Conservation (phyloP, 1,284 basidiomycete genomes). For the Tilletia setariae region DNA sequence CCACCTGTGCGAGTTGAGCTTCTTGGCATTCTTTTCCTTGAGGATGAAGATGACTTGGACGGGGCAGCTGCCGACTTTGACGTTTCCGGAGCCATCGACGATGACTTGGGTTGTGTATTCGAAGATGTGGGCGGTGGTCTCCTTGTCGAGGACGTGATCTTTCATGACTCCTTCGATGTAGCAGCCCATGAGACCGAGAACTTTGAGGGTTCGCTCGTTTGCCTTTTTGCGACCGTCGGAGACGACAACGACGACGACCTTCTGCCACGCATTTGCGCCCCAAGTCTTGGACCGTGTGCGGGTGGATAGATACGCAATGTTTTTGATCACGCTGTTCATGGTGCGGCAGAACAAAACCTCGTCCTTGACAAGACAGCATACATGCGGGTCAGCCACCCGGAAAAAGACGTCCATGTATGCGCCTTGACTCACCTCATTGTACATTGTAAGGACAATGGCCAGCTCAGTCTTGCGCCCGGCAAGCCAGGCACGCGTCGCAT, state of each 20-base stretch:
- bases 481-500: slow-evolving; percentile 21
- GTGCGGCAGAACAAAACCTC: slow-evolving; percentile 20
- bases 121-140: slow-evolving; percentile 25
- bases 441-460: slow-evolving; percentile 24
- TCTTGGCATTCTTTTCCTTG: slow-evolving; percentile 36
- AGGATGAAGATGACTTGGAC: slow-evolving; percentile 28
- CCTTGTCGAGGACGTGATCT: slow-evolving; percentile 24
- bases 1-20: slow-evolving; percentile 46
- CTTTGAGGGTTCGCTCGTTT: slow-evolving; percentile 22
- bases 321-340: slow-evolving; percentile 24
- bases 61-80: slow-evolving; percentile 21
- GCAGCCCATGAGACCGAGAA: slow-evolving; percentile 22
- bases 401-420: no score
- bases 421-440: slow-evolving; percentile 22
- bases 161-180: slow-evolving; percentile 21
- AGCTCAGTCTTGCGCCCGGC: slow-evolving; percentile 24
- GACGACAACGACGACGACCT: slow-evolving; percentile 25
- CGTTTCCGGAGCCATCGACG: slow-evolving; percentile 19
- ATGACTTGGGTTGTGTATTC: slow-evolving; percentile 26
- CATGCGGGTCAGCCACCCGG: neutral
- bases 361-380: neutral
- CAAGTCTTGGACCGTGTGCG: slow-evolving; percentile 24
- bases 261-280: slow-evolving; percentile 25
- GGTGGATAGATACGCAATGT: slow-evolving; percentile 23
- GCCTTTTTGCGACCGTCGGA: slow-evolving; percentile 27